phyloP scores from a whole-genome alignment of 768 basidiomycete species.

The Phanerochaete sordida region DNA sequence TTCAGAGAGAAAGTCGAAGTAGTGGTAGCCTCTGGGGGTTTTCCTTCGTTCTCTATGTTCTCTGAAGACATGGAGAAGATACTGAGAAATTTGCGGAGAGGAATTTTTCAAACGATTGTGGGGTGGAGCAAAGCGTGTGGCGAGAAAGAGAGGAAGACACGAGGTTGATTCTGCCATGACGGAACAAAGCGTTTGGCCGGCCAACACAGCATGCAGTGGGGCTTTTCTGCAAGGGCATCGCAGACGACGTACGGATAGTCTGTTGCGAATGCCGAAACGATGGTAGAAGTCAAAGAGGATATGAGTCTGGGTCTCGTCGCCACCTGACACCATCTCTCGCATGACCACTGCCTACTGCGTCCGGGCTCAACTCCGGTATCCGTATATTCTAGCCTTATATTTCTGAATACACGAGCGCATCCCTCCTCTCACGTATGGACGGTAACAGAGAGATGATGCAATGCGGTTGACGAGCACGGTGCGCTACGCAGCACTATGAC shows the following conservation, averaged over 20 bases:
- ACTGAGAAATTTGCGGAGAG: slow-evolving; percentile 4
- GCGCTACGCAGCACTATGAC: not conserved
- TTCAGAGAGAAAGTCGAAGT: slow-evolving; percentile 47
- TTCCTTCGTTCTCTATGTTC: not conserved
- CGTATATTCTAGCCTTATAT: too few species aligned
- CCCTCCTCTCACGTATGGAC: too few species aligned
- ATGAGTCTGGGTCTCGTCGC: not conserved
- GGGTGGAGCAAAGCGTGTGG: slow-evolving; percentile 1
- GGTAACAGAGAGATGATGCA: too few species aligned
- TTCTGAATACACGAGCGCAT: too few species aligned
- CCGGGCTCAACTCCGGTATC: too few species aligned
- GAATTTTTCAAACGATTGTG: slow-evolving; percentile 2
- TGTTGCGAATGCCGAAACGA: not conserved
- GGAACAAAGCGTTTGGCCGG: slow-evolving; percentile 1
- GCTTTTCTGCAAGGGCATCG: not conserved
- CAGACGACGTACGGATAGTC: not conserved
- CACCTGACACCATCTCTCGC: slow-evolving; percentile 2
- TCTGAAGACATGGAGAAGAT: slow-evolving; percentile 9
- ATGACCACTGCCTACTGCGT: not conserved
- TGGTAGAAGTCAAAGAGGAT: not conserved
- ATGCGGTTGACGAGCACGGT: not conserved
- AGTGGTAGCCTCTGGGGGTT: not conserved
- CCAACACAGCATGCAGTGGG: not conserved
- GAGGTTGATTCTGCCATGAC: slow-evolving; percentile 3
- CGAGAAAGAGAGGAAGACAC: slow-evolving; percentile 5